Evolutionary conservation across 106 monocot species (phyloP).

Genomic region (Dendrobium huoshanense): DNA sequence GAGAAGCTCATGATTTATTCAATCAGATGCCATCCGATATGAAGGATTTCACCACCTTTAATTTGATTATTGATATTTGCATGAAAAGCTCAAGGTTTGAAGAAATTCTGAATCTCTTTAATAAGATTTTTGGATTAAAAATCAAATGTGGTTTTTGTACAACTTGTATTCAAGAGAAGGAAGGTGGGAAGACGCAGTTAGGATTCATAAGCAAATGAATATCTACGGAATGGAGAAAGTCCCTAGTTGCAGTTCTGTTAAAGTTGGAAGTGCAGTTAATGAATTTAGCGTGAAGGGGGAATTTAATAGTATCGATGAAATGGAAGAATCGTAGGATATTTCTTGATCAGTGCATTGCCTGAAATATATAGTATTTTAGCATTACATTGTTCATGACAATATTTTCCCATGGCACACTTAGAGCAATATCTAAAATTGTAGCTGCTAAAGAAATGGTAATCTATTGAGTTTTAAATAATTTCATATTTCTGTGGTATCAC

Average conservation of each 20-base stretch:
- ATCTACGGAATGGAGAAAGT: constrained; percentile 8
- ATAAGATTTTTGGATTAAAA: not conserved
- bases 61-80: constrained; percentile 8
- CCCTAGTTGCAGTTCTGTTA: constrained; percentile 12
- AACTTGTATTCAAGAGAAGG: constrained; percentile 8
- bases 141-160: constrained; percentile 3
- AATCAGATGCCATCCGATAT: not conserved
- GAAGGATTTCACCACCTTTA: constrained; percentile 8
- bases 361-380: no score
- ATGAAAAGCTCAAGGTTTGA: not conserved
- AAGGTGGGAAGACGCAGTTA: constrained; percentile 5
- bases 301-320: constrained; percentile 8
- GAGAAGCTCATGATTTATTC: constrained; percentile 6
- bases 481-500: no score
- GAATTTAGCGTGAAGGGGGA: constrained; percentile 4
- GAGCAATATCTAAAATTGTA: no score
- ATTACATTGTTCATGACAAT: no score
- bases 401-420: no score
- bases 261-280: constrained; percentile 7
- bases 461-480: no score
- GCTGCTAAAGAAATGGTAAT: no score
- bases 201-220: constrained; percentile 7
- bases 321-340: not conserved
- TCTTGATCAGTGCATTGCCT: no score
- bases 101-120: not conserved